These are phyloP conservation scores for Cicer chorassanicum DNA, from an alignment of 306 rosid species.

Conservation along the genomic window DNA sequence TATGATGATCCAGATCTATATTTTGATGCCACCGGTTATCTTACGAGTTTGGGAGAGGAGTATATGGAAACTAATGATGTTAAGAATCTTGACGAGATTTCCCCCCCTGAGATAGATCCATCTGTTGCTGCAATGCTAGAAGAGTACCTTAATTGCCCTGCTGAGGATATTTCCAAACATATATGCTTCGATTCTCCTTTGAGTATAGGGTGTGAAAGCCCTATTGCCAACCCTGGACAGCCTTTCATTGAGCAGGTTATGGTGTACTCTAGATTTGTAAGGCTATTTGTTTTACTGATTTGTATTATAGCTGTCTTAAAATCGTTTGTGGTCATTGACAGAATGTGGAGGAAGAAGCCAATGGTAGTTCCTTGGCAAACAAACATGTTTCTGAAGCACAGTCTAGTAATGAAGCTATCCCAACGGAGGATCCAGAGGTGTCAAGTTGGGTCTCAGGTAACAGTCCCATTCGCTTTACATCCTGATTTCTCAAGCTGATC, in stretches of 20 bases:
- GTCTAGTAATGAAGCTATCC: conserved; percentile 52
- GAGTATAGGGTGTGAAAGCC: conserved; percentile 46
- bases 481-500: conserved; percentile 10
- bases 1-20: conserved; percentile 41
- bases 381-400: conserved; percentile 51
- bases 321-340: conserved; percentile 39
- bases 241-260: conserved; percentile 58
- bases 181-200: conserved; percentile 61
- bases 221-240: conserved; percentile 45
- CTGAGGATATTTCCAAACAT: conserved; percentile 57
- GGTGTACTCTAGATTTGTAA: not conserved
- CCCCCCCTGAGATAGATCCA: conserved; percentile 52
- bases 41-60: conserved; percentile 51
- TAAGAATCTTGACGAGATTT: conserved; percentile 43
- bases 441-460: conserved; percentile 59
- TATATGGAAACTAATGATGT: conserved; percentile 78
- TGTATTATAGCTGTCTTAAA: conserved; percentile 22
- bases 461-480: conserved; percentile 13
- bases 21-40: conserved; percentile 47
- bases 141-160: conserved; percentile 63
- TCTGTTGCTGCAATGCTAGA: conserved; percentile 60
- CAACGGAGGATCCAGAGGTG: conserved; percentile 48
- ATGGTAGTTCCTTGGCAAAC: conserved; percentile 37
- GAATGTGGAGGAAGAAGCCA: conserved; percentile 56
- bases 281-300: conserved; percentile 18